These are phyloP conservation scores for Fusarium pseudograminearum DNA, from an alignment of 2,329 filamentous ascomycete genomes.

Conservation along the genomic window DNA sequence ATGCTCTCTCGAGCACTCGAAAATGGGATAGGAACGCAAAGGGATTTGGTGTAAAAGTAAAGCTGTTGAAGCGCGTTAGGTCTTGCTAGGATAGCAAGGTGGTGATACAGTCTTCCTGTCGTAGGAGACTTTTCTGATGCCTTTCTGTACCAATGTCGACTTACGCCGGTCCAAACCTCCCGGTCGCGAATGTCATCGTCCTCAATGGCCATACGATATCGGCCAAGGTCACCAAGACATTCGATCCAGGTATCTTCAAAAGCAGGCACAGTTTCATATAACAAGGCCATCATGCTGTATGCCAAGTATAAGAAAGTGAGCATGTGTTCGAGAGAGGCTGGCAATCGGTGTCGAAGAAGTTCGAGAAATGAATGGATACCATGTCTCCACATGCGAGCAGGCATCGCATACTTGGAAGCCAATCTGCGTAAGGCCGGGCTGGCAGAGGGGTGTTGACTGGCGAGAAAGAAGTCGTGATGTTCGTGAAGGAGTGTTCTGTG, in stretches of 20 bases:
- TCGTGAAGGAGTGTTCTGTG: slow-evolving; percentile 86
- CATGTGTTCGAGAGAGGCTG: slow-evolving; percentile 87
- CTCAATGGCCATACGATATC: slow-evolving; percentile 92
- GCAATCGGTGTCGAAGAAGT: slow-evolving; percentile 78
- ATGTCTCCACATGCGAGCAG: slow-evolving; percentile 92
- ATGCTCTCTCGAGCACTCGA: slow-evolving; percentile 76
- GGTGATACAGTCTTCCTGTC: slow-evolving; percentile 86
- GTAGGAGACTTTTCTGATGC: slow-evolving; percentile 81
- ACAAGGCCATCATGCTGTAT: slow-evolving; percentile 88
- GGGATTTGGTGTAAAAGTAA: slow-evolving; percentile 77
- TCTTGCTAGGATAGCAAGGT: slow-evolving; percentile 82
- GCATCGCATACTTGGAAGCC: slow-evolving; percentile 88
- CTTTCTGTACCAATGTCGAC: slow-evolving; percentile 85
- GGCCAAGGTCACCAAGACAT: slow-evolving; percentile 85
- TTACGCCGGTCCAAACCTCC: slow-evolving; percentile 85
- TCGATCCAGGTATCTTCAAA: slow-evolving; percentile 96
- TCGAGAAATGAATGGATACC: slow-evolving; percentile 90
- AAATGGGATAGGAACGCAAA: slow-evolving; percentile 77
- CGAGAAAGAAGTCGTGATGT: slow-evolving; percentile 88
- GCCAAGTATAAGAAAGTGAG: slow-evolving; percentile 88
- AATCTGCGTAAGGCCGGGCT: slow-evolving; percentile 74
- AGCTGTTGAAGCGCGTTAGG: slow-evolving; percentile 78
- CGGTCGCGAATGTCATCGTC: slow-evolving; percentile 80
- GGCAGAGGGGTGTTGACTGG: slow-evolving; percentile 86
- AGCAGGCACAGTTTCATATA: slow-evolving; percentile 85